Percentiles rank a stretch among this genome's conserved stretches.
Evolutionary conservation across 2,329 filamentous ascomycete species (phyloP).

Genomic region (Chrysoporthe deuterocubensis): DNA sequence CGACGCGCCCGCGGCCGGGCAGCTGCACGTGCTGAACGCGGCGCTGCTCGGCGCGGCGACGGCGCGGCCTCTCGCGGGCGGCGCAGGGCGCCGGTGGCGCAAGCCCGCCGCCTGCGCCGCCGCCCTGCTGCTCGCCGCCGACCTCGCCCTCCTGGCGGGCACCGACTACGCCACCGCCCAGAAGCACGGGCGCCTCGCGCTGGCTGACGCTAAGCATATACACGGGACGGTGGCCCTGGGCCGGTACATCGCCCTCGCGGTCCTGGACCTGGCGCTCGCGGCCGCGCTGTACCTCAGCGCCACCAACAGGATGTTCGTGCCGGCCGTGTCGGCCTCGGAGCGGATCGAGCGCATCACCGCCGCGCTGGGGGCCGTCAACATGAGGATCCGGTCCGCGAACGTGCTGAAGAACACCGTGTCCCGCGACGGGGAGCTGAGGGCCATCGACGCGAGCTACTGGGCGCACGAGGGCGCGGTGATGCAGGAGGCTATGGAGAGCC

Average conservation of each 20-base stretch:
- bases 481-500: constrained; percentile 77
- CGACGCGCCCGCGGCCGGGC: constrained; percentile 71
- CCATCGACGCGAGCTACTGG: constrained; percentile 76
- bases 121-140: constrained; percentile 60
- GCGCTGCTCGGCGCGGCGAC: constrained; percentile 74
- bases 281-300: constrained; percentile 73
- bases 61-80: constrained; percentile 66
- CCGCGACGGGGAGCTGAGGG: constrained; percentile 72
- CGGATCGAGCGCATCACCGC: constrained; percentile 65
- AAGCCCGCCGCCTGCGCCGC: constrained; percentile 68
- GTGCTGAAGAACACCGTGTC: constrained; percentile 81
- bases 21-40: constrained; percentile 82
- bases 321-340: constrained; percentile 63
- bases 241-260: constrained; percentile 66
- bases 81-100: constrained; percentile 70
- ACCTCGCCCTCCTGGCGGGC: constrained; percentile 69
- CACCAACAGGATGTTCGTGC: constrained; percentile 78
- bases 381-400: constrained; percentile 72
- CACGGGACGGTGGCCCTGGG: no score
- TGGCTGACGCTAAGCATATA: no score
- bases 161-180: constrained; percentile 63
- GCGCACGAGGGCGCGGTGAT: constrained; percentile 73
- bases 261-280: constrained; percentile 67
- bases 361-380: constrained; percentile 61
- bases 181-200: constrained; percentile 52